phyloP scores from a whole-genome alignment of 2,329 filamentous ascomycete species.

The Aspergillus ruber region DNA sequence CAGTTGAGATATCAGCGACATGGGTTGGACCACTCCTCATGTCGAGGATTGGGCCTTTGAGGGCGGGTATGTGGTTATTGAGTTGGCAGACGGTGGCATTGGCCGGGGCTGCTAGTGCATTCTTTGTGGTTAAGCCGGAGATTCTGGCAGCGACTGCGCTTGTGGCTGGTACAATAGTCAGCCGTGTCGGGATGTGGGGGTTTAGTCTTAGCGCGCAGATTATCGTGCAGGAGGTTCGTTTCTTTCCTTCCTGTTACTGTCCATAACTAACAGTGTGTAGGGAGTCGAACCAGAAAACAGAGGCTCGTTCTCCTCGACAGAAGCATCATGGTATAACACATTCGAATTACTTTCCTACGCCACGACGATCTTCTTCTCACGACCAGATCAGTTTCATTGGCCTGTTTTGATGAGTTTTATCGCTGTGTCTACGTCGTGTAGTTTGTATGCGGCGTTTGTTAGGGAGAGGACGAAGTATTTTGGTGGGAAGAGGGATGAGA shows the following conservation, averaged over 20 bases:
- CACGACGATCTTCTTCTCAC: conserved; percentile 55
- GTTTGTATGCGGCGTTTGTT: too few relatives aligned
- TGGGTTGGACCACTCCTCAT: conserved; percentile 42
- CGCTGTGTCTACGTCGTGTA: conserved; percentile 34
- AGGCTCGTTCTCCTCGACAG: conserved; percentile 60
- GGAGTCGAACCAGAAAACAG: conserved; percentile 49
- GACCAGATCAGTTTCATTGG: conserved; percentile 55
- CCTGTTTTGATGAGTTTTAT: conserved; percentile 50
- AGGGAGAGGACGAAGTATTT: too few relatives aligned
- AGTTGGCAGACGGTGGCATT: conserved; percentile 55
- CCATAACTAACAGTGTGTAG: conserved; percentile 22
- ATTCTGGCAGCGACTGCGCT: conserved; percentile 39
- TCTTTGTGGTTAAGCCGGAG: conserved; percentile 25
- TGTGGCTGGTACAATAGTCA: conserved; percentile 43
- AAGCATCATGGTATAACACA: conserved; percentile 57
- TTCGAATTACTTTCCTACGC: conserved; percentile 61
- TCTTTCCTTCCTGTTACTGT: too few relatives aligned
- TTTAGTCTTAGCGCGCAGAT: conserved; percentile 52
- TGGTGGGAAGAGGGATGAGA: too few relatives aligned
- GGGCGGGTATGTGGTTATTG: conserved; percentile 59
- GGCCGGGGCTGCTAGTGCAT: conserved; percentile 34
- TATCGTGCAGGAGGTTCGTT: conserved; percentile 49
- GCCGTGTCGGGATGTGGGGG: conserved; percentile 51
- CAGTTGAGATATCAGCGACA: conserved; percentile 45
- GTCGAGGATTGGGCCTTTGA: conserved; percentile 40